Evolutionary conservation across 768 basidiomycete species (phyloP).

Genomic region (Clathrus columnatus): DNA sequence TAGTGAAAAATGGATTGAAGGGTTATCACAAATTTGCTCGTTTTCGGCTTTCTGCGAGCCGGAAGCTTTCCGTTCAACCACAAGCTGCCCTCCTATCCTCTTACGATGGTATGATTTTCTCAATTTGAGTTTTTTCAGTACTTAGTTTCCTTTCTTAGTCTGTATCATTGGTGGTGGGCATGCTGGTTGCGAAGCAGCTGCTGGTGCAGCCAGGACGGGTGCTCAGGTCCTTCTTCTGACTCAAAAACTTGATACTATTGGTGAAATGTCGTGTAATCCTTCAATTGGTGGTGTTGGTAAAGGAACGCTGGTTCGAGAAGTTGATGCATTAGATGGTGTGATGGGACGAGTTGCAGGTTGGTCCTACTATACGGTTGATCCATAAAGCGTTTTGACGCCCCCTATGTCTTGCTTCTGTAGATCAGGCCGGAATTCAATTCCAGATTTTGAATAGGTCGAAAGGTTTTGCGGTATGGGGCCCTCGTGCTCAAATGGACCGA

Average conservation of each 20-base stretch:
- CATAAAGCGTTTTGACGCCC: neutral
- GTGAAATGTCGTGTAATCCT: slow-evolving; percentile 84
- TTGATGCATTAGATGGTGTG: slow-evolving; percentile 83
- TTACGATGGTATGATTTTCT: neutral
- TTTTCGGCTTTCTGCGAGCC: neutral
- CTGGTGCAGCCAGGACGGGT: slow-evolving; percentile 76
- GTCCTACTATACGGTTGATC: neutral
- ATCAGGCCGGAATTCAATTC: slow-evolving; percentile 85
- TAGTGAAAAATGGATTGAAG: neutral
- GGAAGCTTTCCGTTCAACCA: neutral
- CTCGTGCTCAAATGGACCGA: slow-evolving; percentile 82
- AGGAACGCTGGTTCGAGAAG: slow-evolving; percentile 83
- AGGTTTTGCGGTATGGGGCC: slow-evolving; percentile 88
- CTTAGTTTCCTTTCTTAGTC: slow-evolving; percentile 29
- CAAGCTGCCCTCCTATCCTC: neutral
- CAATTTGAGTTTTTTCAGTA: neutral
- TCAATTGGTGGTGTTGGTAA: slow-evolving; percentile 90
- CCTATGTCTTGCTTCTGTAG: slow-evolving; percentile 27
- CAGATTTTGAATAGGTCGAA: slow-evolving; percentile 78
- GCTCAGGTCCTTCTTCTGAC: slow-evolving; percentile 77
- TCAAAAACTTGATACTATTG: slow-evolving; percentile 72
- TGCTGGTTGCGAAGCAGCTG: slow-evolving; percentile 88
- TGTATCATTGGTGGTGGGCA: slow-evolving; percentile 90
- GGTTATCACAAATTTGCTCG: neutral
- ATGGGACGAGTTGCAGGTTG: slow-evolving; percentile 77